Conservation (phyloP, 164 flowering plant species). For the Aristolochia californica region DNA sequence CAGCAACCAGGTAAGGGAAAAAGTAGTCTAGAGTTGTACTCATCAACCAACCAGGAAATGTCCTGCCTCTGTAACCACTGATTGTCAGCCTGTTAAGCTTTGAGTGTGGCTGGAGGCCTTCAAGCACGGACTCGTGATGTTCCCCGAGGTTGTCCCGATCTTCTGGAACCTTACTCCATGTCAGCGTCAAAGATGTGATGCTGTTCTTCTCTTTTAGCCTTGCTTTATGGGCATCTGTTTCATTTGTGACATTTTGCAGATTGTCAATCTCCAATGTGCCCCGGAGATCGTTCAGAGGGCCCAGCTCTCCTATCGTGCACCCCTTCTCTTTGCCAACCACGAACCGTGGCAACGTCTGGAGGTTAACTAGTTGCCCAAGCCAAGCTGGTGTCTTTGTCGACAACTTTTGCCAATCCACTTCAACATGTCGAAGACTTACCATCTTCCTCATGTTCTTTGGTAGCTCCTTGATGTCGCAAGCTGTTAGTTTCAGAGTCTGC, state of each 20-base stretch:
- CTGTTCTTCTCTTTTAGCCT: not conserved
- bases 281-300: not conserved
- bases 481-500: conserved; percentile 3
- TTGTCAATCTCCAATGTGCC: not conserved
- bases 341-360: not conserved
- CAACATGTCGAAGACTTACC: conserved; percentile 5
- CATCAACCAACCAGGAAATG: too few relatives aligned
- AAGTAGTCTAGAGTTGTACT: too few relatives aligned
- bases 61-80: too few relatives aligned
- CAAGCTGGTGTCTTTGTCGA: not conserved
- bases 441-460: conserved; percentile 5
- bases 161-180: too few relatives aligned
- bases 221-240: not conserved
- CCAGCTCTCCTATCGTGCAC: not conserved
- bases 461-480: not conserved
- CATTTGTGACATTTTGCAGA: not conserved
- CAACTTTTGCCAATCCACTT: not conserved
- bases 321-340: not conserved
- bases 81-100: too few relatives aligned
- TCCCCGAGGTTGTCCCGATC: too few relatives aligned
- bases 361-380: not conserved
- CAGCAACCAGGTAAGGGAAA: too few relatives aligned
- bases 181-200: not conserved
- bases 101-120: too few relatives aligned
- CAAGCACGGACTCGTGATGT: too few relatives aligned